Percentiles rank a stretch among this genome's conserved stretches.
Conservation (phyloP, 129 eudicot species). For the Deinandra increscens region DNA sequence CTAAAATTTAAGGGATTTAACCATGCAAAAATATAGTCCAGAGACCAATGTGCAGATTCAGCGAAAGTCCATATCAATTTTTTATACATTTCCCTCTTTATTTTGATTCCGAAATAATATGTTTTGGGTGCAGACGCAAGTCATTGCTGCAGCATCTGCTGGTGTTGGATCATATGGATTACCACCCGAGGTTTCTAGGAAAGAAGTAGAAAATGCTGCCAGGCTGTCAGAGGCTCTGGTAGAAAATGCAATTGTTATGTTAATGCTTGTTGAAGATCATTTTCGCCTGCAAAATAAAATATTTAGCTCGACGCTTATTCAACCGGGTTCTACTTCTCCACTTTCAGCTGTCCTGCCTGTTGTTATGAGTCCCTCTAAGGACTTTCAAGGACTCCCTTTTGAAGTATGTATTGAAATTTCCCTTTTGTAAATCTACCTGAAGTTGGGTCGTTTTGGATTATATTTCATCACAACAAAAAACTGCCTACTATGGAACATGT, state of each 20-base stretch:
- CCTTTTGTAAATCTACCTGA: constrained; percentile 1
- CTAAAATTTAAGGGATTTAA: not conserved
- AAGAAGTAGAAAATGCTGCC: constrained; percentile 82
- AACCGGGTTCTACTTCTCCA: constrained; percentile 58
- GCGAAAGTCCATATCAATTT: too few species aligned
- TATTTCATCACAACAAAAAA: too few species aligned
- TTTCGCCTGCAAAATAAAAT: constrained; percentile 73
- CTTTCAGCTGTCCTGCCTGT: constrained; percentile 44
- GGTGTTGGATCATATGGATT: constrained; percentile 77
- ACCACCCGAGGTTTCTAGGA: constrained; percentile 63
- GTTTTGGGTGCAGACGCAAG: constrained; percentile 63
- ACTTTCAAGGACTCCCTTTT: constrained; percentile 53
- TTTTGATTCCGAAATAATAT: not conserved
- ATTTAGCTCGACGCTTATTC: constrained; percentile 41
- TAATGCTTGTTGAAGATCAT: constrained; percentile 97
- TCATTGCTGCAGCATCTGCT: constrained; percentile 93
- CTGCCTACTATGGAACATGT: not conserved
- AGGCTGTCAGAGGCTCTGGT: constrained; percentile 84
- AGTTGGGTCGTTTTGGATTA: not conserved
- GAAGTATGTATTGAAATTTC: constrained; percentile 46
- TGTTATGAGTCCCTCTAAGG: constrained; percentile 44
- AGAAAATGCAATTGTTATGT: constrained; percentile 82
- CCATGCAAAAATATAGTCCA: not conserved
- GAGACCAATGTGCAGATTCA: not conserved
- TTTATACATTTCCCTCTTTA: not conserved